Percentiles rank a stretch among this genome's conserved stretches.
These are phyloP conservation scores for Porogramme epimiltina DNA, from an alignment of 1,284 basidiomycete genomes.

Conservation along the genomic window DNA sequence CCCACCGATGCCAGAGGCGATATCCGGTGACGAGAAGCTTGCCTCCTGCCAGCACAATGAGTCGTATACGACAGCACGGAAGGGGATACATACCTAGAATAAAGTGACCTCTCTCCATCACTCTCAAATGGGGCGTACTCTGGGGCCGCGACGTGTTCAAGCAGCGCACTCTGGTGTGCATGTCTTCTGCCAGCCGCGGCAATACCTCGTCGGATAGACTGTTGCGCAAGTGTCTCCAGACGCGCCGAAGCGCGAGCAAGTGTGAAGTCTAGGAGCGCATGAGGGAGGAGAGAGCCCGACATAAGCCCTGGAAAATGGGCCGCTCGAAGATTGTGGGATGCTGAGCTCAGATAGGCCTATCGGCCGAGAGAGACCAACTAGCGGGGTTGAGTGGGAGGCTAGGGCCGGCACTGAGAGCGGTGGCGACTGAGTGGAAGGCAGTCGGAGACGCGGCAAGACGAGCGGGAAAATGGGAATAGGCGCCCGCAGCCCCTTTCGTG, in stretches of 20 bases:
- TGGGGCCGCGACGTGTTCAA: not conserved
- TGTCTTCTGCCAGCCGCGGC: not conserved
- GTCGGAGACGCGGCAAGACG: too few species aligned
- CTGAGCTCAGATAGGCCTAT: too few species aligned
- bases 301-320: slow-evolving; percentile 4
- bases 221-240: slow-evolving; percentile 9
- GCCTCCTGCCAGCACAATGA: slow-evolving; percentile 3
- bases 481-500: too few species aligned
- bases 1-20: not conserved
- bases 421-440: too few species aligned
- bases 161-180: slow-evolving; percentile 7
- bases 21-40: not conserved
- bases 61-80: not conserved
- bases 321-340: too few species aligned
- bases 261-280: slow-evolving; percentile 24
- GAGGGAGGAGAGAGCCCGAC: slow-evolving; percentile 21
- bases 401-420: too few species aligned
- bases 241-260: slow-evolving; percentile 21
- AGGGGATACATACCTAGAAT: slow-evolving; percentile 11
- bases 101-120: slow-evolving; percentile 11
- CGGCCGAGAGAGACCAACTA: too few species aligned
- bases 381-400: too few species aligned
- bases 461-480: too few species aligned
- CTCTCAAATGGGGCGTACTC: slow-evolving; percentile 1
- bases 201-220: not conserved